phyloP scores from a whole-genome alignment of 345 rosid species.

The Eucalyptus tenuipes region DNA sequence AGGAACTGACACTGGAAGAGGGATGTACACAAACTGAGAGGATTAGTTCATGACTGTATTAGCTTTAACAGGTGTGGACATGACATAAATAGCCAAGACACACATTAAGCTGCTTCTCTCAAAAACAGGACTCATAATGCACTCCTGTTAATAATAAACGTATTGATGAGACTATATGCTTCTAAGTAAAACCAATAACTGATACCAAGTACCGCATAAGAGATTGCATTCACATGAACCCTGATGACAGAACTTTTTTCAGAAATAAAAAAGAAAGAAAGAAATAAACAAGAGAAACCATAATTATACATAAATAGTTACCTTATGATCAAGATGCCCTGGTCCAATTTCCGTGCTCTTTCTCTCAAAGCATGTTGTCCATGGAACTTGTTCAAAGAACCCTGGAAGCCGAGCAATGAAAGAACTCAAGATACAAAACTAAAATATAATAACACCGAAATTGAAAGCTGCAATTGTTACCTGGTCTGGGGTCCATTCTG shows the following conservation, averaged over 20 bases:
- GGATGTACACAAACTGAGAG: background rate
- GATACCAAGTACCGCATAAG: background rate
- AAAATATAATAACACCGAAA: background rate
- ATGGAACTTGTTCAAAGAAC: slow-evolving; percentile 90
- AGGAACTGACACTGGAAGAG: background rate
- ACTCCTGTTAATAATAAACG: background rate
- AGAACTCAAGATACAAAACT: background rate
- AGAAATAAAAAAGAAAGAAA: too few species aligned
- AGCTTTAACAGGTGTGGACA: background rate
- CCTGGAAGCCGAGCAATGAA: slow-evolving; percentile 20
- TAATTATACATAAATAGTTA: slow-evolving; percentile 1
- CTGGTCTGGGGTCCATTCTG: slow-evolving; percentile 91
- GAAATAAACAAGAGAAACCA: background rate
- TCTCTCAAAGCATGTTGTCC: slow-evolving; percentile 95
- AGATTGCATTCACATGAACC: background rate
- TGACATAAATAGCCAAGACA: background rate
- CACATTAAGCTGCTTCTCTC: background rate
- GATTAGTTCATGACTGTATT: background rate
- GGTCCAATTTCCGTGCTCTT: slow-evolving; percentile 84
- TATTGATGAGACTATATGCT: background rate
- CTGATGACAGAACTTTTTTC: background rate
- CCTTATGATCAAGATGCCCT: slow-evolving; percentile 92
- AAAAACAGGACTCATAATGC: background rate
- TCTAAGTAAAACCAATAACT: background rate
- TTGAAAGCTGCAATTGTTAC: background rate